A percentile compares a stretch with the other conserved stretches of the same genome.
phyloP scores from a whole-genome alignment of 148 eudicot species.

The Gaultheria prostrata region DNA sequence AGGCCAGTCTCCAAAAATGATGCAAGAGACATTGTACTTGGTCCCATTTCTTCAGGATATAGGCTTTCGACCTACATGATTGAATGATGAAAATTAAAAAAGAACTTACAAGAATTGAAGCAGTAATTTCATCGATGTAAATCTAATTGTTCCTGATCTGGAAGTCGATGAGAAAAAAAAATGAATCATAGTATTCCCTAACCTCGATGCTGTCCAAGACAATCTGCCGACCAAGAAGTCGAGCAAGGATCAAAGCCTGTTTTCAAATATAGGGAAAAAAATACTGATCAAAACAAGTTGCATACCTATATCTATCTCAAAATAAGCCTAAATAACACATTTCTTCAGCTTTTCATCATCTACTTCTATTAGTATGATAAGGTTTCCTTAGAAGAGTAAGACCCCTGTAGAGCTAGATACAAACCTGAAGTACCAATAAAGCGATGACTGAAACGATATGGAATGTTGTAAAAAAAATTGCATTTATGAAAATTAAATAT shows the following conservation, averaged over 20 bases:
- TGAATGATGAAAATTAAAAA: too few species aligned
- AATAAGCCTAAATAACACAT: neutral
- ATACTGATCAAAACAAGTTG: neutral
- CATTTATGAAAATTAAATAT: neutral
- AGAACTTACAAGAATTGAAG: neutral
- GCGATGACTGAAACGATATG: neutral
- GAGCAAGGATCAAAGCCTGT: slow-evolving; percentile 91
- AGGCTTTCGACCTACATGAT: slow-evolving; percentile 71
- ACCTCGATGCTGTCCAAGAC: slow-evolving; percentile 70
- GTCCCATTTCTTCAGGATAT: slow-evolving; percentile 80
- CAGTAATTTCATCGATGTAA: neutral
- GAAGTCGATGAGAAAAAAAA: neutral
- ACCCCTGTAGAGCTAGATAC: neutral
- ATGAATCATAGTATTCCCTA: neutral
- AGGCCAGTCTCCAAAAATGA: slow-evolving; percentile 74
- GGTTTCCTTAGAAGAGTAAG: neutral
- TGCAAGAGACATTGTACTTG: slow-evolving; percentile 59
- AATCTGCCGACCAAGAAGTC: slow-evolving; percentile 77
- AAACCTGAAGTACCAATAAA: neutral
- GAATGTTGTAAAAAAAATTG: neutral
- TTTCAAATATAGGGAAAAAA: slow-evolving; percentile 16
- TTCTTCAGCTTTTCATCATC: neutral
- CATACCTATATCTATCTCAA: neutral
- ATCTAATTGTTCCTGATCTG: neutral
- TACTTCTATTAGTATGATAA: neutral